Conservation (phyloP, 148 eudicot genomes). For the Amaranthus cruentus region DNA sequence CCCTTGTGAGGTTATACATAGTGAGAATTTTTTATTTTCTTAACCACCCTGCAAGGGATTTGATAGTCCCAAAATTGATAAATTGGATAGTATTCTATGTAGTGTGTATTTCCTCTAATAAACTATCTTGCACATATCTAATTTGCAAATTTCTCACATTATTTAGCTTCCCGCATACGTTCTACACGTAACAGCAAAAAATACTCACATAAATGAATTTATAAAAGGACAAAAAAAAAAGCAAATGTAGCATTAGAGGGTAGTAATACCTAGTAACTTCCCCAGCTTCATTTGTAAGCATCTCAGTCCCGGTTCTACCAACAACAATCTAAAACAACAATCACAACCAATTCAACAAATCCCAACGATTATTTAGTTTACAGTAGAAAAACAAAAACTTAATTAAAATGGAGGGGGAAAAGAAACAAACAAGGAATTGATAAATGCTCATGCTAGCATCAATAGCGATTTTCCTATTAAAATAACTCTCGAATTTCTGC, state of each 20-base stretch:
- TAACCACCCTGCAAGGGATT: too few relatives aligned
- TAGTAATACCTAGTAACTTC: conserved; percentile 85
- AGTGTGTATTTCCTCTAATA: too few relatives aligned
- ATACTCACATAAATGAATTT: background rate
- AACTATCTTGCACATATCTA: too few relatives aligned
- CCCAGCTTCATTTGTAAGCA: conserved; percentile 96
- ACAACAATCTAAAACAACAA: conserved; percentile 67
- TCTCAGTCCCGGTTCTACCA: conserved; percentile 85
- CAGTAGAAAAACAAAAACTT: background rate
- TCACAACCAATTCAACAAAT: background rate
- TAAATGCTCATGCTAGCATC: conserved; percentile 99
- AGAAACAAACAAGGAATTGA: conserved; percentile 69
- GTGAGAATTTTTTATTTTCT: too few relatives aligned
- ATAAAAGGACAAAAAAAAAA: background rate
- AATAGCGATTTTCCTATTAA: conserved; percentile 77
- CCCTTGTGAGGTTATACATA: too few relatives aligned
- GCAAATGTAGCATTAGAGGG: background rate
- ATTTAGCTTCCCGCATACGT: too few relatives aligned
- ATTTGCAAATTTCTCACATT: too few relatives aligned
- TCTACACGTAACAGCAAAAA: background rate
- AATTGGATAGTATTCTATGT: too few relatives aligned
- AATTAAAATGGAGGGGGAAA: background rate
- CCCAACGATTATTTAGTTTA: background rate
- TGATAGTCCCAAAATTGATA: too few relatives aligned
- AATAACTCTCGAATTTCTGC: conserved; percentile 97